A percentile compares a stretch with the other conserved stretches of the same genome.
phyloP scores from a whole-genome alignment of 768 basidiomycete genomes.

The Russula vinacea region DNA sequence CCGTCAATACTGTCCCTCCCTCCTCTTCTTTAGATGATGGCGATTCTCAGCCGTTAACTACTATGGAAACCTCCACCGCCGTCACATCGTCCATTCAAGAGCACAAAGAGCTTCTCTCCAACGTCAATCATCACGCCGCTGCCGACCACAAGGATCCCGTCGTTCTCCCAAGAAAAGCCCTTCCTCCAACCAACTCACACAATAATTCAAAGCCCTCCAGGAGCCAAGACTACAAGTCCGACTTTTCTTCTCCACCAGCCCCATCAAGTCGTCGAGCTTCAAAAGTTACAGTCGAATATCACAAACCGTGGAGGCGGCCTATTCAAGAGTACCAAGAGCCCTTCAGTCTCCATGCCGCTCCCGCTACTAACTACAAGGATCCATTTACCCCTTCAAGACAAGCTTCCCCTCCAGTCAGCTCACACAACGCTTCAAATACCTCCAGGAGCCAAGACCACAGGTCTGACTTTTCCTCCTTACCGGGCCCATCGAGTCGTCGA shows the following conservation, averaged over 20 bases:
- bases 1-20: too few species aligned
- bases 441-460: constrained; percentile 12
- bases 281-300: constrained; percentile 61
- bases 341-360: constrained; percentile 57
- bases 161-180: too few species aligned
- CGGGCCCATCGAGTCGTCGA: constrained; percentile 24
- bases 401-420: constrained; percentile 45
- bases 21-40: too few species aligned
- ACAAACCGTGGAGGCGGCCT: constrained; percentile 68
- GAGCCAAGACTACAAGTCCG: constrained; percentile 24
- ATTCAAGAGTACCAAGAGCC: constrained; percentile 73
- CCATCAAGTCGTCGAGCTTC: constrained; percentile 27
- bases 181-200: too few species aligned
- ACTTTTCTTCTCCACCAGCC: constrained; percentile 18
- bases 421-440: constrained; percentile 29
- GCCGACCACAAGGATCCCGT: too few species aligned
- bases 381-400: constrained; percentile 46
- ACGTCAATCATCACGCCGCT: too few species aligned
- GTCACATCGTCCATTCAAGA: too few species aligned
- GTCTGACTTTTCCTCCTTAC: constrained; percentile 21
- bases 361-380: constrained; percentile 43
- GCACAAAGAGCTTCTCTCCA: too few species aligned
- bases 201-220: too few species aligned
- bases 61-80: too few species aligned
- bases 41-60: too few species aligned